Evolutionary conservation across 345 rosid species (phyloP).

Genomic region (Salix dunnii): DNA sequence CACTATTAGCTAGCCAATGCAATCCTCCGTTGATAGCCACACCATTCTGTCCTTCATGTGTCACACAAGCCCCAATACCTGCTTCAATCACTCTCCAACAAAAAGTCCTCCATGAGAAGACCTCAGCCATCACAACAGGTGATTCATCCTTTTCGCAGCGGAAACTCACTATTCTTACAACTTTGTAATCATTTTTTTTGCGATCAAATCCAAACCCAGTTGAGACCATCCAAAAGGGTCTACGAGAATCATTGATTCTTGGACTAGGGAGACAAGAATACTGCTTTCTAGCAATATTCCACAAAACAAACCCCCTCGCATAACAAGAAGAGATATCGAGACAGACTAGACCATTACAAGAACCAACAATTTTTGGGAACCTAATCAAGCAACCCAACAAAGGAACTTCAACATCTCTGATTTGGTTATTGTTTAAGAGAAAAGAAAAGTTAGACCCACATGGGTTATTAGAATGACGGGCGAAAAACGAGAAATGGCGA

Average conservation of each 20-base stretch:
- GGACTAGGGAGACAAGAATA: constrained; percentile 22
- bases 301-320: constrained; percentile 22
- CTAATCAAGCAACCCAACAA: background rate
- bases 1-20: constrained; percentile 22
- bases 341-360: constrained; percentile 36
- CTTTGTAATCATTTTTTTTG: constrained; percentile 13
- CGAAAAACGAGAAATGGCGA: constrained; percentile 13
- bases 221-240: constrained; percentile 30
- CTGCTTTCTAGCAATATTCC: constrained; percentile 28
- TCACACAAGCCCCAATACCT: constrained; percentile 9
- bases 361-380: constrained; percentile 37
- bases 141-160: background rate
- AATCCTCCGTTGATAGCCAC: constrained; percentile 8
- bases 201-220: constrained; percentile 31
- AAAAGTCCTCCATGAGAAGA: constrained; percentile 21
- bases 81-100: constrained; percentile 23
- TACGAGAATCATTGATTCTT: background rate
- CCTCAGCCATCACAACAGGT: constrained; percentile 18
- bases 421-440: background rate
- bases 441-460: constrained; percentile 5
- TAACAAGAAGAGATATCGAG: constrained; percentile 31
- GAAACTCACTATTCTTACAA: constrained; percentile 30
- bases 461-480: constrained; percentile 23
- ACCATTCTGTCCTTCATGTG: constrained; percentile 1
- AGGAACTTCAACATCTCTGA: background rate